Conservation (phyloP, 1,284 basidiomycete species). For the Pyrrhoderma lamaoense region DNA sequence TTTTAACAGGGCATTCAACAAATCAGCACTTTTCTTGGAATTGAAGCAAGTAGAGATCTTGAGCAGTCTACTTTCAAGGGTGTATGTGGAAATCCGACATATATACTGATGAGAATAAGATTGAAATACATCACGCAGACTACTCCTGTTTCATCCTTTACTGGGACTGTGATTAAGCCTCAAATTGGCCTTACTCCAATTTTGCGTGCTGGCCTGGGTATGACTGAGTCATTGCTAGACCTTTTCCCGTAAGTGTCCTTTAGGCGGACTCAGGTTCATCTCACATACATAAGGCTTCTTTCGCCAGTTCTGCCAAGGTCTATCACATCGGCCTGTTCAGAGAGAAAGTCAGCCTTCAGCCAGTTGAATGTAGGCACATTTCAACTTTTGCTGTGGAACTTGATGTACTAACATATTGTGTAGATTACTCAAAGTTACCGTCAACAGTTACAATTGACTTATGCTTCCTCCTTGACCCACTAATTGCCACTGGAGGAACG, state of each 20-base stretch:
- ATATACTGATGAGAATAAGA: background rate
- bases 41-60: slow-evolving; percentile 65
- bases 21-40: slow-evolving; percentile 64
- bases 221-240: slow-evolving; percentile 80
- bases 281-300: too few species aligned
- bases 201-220: slow-evolving; percentile 88
- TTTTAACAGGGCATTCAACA: slow-evolving; percentile 51
- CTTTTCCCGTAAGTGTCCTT: slow-evolving; percentile 72
- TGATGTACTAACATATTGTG: slow-evolving; percentile 5
- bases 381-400: too few species aligned
- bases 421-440: slow-evolving; percentile 92
- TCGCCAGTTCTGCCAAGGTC: slow-evolving; percentile 75
- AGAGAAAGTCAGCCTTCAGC: slow-evolving; percentile 85
- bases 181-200: slow-evolving; percentile 86
- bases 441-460: slow-evolving; percentile 68
- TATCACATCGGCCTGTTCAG: slow-evolving; percentile 89
- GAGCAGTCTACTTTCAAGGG: slow-evolving; percentile 55
- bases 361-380: slow-evolving; percentile 73
- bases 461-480: slow-evolving; percentile 82
- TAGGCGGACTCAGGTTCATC: too few species aligned
- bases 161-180: slow-evolving; percentile 58
- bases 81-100: slow-evolving; percentile 34
- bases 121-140: slow-evolving; percentile 32
- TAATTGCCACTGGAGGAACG: slow-evolving; percentile 94
- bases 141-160: slow-evolving; percentile 63